Evolutionary conservation across 768 basidiomycete genomes (phyloP).

Genomic region (Boletus edulis): DNA sequence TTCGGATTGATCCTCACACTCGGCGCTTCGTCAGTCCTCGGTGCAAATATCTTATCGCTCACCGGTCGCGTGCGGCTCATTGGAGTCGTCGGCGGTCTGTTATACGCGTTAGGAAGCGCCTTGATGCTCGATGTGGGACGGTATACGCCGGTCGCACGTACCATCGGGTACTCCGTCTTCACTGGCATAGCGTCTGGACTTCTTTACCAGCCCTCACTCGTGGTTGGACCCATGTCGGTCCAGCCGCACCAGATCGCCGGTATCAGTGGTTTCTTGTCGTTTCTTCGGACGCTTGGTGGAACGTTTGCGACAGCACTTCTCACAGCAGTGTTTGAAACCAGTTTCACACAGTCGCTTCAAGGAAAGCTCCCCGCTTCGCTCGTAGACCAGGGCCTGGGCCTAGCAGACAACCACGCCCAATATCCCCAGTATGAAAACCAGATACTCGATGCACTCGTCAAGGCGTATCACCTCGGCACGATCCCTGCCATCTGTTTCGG

Average conservation of each 20-base stretch:
- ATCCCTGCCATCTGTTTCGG: constrained; percentile 35
- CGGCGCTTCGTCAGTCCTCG: constrained; percentile 34
- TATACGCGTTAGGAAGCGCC: constrained; percentile 33
- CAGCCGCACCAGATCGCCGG: constrained; percentile 33
- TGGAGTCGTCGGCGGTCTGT: constrained; percentile 28
- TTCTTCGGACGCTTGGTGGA: constrained; percentile 33
- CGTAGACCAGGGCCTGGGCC: constrained; percentile 29
- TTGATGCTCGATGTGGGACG: constrained; percentile 34
- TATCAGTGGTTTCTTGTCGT: constrained; percentile 36
- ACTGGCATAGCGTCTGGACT: constrained; percentile 32
- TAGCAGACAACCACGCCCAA: constrained; percentile 28
- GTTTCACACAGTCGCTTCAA: constrained; percentile 28
- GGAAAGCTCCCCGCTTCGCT: constrained; percentile 29
- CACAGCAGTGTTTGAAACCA: constrained; percentile 33
- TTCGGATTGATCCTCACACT: constrained; percentile 33
- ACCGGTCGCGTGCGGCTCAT: constrained; percentile 32
- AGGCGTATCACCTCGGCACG: constrained; percentile 33
- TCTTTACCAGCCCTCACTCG: constrained; percentile 34
- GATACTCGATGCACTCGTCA: constrained; percentile 32
- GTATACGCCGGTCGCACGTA: constrained; percentile 24
- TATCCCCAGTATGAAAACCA: constrained; percentile 35
- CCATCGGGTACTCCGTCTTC: constrained; percentile 32
- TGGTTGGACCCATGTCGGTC: constrained; percentile 36
- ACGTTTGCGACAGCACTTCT: constrained; percentile 37
- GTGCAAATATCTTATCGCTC: constrained; percentile 33